Conservation (phyloP, 2,329 filamentous ascomycete genomes). For the Drechslerella dactyloides region DNA sequence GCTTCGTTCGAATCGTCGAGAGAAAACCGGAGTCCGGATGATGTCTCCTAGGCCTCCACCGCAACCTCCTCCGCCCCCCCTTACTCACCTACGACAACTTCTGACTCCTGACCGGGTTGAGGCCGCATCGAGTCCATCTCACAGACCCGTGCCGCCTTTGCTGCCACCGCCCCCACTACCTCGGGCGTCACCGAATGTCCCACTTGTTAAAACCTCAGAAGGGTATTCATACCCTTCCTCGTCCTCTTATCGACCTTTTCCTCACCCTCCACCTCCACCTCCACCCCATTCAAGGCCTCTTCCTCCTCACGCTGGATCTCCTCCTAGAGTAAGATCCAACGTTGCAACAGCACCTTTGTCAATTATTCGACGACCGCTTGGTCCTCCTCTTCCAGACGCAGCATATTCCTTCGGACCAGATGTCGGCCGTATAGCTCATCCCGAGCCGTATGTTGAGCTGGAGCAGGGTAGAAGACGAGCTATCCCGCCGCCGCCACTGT, state of each 20-base stretch:
- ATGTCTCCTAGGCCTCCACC: slow-evolving; percentile 52
- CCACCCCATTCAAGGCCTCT: slow-evolving; percentile 28
- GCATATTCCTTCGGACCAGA: slow-evolving; percentile 40
- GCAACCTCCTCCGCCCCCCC: slow-evolving; percentile 50
- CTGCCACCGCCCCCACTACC: slow-evolving; percentile 49
- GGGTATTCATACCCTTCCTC: slow-evolving; percentile 45
- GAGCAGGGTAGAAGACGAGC: slow-evolving; percentile 42
- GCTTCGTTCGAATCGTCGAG: slow-evolving; percentile 11
- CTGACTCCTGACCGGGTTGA: slow-evolving; percentile 47
- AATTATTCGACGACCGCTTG: slow-evolving; percentile 41
- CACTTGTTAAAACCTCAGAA: slow-evolving; percentile 49
- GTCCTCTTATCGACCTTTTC: slow-evolving; percentile 48
- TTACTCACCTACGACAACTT: slow-evolving; percentile 47
- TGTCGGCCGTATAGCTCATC: slow-evolving; percentile 46
- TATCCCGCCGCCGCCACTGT: slow-evolving; percentile 43
- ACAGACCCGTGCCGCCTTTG: slow-evolving; percentile 46
- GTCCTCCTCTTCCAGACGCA: slow-evolving; percentile 35
- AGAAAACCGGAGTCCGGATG: slow-evolving; percentile 47
- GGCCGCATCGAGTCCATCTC: slow-evolving; percentile 49
- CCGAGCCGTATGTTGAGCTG: slow-evolving; percentile 43
- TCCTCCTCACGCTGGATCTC: slow-evolving; percentile 31
- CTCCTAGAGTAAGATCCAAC: slow-evolving; percentile 38
- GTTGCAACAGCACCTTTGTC: slow-evolving; percentile 39
- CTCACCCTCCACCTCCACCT: slow-evolving; percentile 32
- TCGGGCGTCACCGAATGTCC: slow-evolving; percentile 47